Percentiles rank a stretch among this genome's conserved stretches.
Evolutionary conservation across 1,284 basidiomycete species (phyloP).

Genomic region (Pholiota adiposa): DNA sequence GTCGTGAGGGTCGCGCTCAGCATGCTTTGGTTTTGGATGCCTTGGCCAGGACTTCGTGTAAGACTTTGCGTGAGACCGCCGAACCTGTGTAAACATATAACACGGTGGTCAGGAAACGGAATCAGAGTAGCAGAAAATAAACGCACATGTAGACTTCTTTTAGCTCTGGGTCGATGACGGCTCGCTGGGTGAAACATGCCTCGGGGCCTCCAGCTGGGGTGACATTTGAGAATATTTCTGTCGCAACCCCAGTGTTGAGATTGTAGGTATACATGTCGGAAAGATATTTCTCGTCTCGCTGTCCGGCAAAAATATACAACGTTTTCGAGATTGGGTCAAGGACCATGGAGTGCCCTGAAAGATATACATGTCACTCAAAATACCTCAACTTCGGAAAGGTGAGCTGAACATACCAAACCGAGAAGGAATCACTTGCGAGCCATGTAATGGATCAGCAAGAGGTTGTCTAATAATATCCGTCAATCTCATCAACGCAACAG

Average conservation of each 20-base stretch:
- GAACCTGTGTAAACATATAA: conserved; percentile 47
- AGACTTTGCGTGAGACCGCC: conserved; percentile 67
- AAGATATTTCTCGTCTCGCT: conserved; percentile 64
- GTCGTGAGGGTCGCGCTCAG: conserved; percentile 54
- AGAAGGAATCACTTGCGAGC: conserved; percentile 49
- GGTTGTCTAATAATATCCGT: conserved; percentile 32
- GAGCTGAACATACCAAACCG: conserved; percentile 55
- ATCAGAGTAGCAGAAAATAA: conserved; percentile 1
- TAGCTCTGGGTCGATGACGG: conserved; percentile 63
- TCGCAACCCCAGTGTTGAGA: conserved; percentile 58
- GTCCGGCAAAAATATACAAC: conserved; percentile 74
- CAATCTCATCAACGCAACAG: conserved; percentile 8
- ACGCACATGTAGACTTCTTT: conserved; percentile 77
- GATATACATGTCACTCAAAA: conserved; percentile 2
- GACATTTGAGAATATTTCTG: conserved; percentile 67
- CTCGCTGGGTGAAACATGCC: conserved; percentile 71
- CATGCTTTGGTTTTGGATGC: conserved; percentile 45
- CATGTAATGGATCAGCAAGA: conserved; percentile 29
- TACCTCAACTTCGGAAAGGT: not conserved
- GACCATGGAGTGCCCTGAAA: conserved; percentile 76
- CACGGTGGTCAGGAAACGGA: not conserved
- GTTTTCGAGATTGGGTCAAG: conserved; percentile 60
- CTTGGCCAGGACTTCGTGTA: conserved; percentile 42
- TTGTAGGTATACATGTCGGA: conserved; percentile 79
- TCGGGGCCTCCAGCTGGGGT: conserved; percentile 62